phyloP scores from a whole-genome alignment of 345 rosid species.

The Eucalyptus marginata region DNA sequence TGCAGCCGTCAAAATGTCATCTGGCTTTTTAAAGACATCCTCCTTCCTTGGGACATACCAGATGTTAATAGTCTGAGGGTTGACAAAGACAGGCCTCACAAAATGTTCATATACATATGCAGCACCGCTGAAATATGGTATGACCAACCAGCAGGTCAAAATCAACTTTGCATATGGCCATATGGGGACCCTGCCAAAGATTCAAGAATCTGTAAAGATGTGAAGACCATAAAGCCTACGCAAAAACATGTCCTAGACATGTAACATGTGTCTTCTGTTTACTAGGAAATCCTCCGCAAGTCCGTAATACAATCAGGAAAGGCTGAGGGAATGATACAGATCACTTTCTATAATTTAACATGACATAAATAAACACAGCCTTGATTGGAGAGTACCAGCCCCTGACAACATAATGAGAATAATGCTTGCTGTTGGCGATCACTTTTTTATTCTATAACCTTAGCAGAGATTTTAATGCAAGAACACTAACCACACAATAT shows the following conservation, averaged over 20 bases:
- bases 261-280: neutral
- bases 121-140: slow-evolving; percentile 94
- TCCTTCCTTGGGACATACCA: slow-evolving; percentile 92
- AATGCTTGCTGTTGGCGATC: neutral
- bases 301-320: neutral
- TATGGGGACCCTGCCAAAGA: slow-evolving; percentile 64
- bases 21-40: slow-evolving; percentile 44
- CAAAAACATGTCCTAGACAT: neutral
- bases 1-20: slow-evolving; percentile 83
- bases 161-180: slow-evolving; percentile 81
- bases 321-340: neutral
- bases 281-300: neutral
- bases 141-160: slow-evolving; percentile 88
- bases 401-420: neutral
- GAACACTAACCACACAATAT: neutral
- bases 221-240: neutral
- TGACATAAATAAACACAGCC: neutral
- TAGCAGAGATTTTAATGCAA: neutral
- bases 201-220: neutral
- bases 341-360: neutral
- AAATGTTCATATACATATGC: slow-evolving; percentile 84
- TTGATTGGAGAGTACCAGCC: neutral
- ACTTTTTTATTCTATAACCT: neutral
- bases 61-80: slow-evolving; percentile 68
- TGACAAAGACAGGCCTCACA: slow-evolving; percentile 66